Base-by-base conservation (phyloP, 2,329 filamentous ascomycete species). In the Xylogone sp. region DNA sequence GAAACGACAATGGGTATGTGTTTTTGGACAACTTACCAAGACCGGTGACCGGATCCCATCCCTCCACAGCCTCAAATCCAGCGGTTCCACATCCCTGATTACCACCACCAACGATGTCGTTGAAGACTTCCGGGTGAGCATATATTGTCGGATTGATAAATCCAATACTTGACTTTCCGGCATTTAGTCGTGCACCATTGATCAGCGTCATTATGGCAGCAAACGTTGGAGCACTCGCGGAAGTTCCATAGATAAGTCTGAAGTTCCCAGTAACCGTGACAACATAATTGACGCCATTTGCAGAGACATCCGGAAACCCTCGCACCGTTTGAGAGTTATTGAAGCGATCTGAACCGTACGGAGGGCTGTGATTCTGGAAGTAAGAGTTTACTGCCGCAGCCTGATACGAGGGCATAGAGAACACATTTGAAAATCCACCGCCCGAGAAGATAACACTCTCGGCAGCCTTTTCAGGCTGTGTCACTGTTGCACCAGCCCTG, bases 361-460 rank as follows among this genome's bases (percentile, higher is more conserved):
- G 52, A 3, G 61, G 60, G 12, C 54, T 48, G 47, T 60, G 52
- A 8, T 59, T n/a, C 2, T 52, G 47, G 43, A 62, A 63, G 46
- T 62, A 65, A 3, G 55, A 50, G 3, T 57, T 52, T 1, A 66
- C 31, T 8, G 59, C 56, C 1, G 58, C 52, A 7, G 65, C 59
- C 56, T 81, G 78, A 61, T 79, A 81, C 13, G 62, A 56, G 0
- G 78, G 76, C 2, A 73, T 58, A 1, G 3, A 74, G 75, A 43
- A 76, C 59, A 64, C 77, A 75, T 59, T 73, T 19, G 84, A 82
- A 65, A 92, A 94, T 64, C 93, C 88, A 53, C 84, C 73, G 13
- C 85, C 83, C n/a, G 80, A 86, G 73, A 91, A 91, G 65, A 95
- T 81, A 71, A 94, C 66, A 0, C 68, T 71, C 57, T 77, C 69